A percentile compares a stretch with the other conserved stretches of the same genome.
These are phyloP conservation scores for Vittaforma corneae DNA, from an alignment of 371 early-diverging fungal genomes.

Conservation along the genomic window DNA sequence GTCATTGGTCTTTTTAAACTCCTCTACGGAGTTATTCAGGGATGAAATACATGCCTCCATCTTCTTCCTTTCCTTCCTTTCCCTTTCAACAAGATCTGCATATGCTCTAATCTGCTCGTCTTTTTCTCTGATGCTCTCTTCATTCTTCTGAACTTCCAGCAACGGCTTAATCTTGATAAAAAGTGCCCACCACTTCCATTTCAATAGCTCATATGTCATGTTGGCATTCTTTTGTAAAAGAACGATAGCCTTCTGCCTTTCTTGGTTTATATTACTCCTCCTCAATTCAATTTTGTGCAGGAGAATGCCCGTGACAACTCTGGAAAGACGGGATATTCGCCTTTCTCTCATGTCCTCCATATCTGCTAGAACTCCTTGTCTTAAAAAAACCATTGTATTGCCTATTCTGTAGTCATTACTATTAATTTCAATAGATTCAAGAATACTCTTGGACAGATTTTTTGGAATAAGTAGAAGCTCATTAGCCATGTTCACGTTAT, in stretches of 20 bases:
- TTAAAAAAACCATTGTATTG: constrained; percentile 87
- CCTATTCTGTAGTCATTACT: constrained; percentile 72
- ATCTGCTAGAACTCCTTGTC: constrained; percentile 83
- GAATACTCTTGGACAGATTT: neutral
- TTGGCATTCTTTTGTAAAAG: constrained; percentile 50
- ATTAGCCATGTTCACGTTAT: neutral
- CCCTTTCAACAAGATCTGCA: constrained; percentile 58
- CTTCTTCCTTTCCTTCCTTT: constrained; percentile 61
- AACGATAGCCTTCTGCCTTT: constrained; percentile 17
- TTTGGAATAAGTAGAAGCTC: neutral
- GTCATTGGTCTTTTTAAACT: constrained; percentile 59
- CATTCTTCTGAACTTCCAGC: constrained; percentile 65
- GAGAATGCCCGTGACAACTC: constrained; percentile 72
- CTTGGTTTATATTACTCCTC: constrained; percentile 25
- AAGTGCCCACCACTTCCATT: constrained; percentile 61
- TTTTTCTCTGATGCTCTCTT: constrained; percentile 24
- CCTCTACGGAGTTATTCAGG: constrained; percentile 61
- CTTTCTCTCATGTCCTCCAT: constrained; percentile 82
- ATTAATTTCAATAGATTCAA: constrained; percentile 2
- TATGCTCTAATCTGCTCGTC: constrained; percentile 19
- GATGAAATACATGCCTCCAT: constrained; percentile 63
- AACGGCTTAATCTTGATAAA: constrained; percentile 91
- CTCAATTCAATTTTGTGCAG: constrained; percentile 71
- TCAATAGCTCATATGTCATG: constrained; percentile 34
- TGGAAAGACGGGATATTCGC: constrained; percentile 68